Percentiles rank a stretch among this genome's conserved stretches.
These are phyloP conservation scores for Salmacisia buchloeana DNA, from an alignment of 1,284 basidiomycete species.

Conservation along the genomic window DNA sequence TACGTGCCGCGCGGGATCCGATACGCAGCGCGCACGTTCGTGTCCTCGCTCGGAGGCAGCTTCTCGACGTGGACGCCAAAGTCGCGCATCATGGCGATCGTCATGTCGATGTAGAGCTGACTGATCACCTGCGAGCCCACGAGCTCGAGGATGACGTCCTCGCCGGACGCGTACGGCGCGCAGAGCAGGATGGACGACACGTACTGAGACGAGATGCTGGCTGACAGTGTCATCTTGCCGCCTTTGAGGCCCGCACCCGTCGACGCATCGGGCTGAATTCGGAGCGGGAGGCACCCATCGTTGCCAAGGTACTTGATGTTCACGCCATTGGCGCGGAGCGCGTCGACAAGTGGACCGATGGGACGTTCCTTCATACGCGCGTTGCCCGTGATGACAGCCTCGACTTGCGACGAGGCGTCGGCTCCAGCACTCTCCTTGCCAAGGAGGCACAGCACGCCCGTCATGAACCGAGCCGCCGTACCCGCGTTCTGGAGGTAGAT, in stretches of 20 bases:
- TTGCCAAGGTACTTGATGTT: slow-evolving; percentile 72
- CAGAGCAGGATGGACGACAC: slow-evolving; percentile 94
- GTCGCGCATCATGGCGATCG: slow-evolving; percentile 92
- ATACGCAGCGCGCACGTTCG: slow-evolving; percentile 65
- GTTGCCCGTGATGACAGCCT: slow-evolving; percentile 78
- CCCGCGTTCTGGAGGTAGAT: slow-evolving; percentile 96
- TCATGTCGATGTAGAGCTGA: slow-evolving; percentile 99
- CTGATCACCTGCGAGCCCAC: slow-evolving; percentile 91
- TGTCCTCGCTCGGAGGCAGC: slow-evolving; percentile 61
- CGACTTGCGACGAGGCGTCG: slow-evolving; percentile 11
- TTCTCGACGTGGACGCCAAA: slow-evolving; percentile 79
- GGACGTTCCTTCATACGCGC: slow-evolving; percentile 95
- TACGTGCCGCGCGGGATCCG: slow-evolving; percentile 79
- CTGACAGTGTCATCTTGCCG: slow-evolving; percentile 77
- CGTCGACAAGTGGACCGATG: slow-evolving; percentile 91
- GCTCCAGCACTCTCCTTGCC: slow-evolving; percentile 17
- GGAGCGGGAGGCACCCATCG: slow-evolving; percentile 79
- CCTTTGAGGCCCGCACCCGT: slow-evolving; percentile 70
- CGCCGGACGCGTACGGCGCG: slow-evolving; percentile 75
- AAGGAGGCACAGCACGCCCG: slow-evolving; percentile 80
- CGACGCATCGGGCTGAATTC: slow-evolving; percentile 57
- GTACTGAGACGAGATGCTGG: slow-evolving; percentile 94
- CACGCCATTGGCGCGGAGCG: slow-evolving; percentile 75
- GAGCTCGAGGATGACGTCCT: slow-evolving; percentile 79
- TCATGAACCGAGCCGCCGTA: slow-evolving; percentile 94